Percentiles rank a stretch among this genome's conserved stretches.
phyloP scores from a whole-genome alignment of 139 green algal species.

The Spirogloea muscicola region DNA sequence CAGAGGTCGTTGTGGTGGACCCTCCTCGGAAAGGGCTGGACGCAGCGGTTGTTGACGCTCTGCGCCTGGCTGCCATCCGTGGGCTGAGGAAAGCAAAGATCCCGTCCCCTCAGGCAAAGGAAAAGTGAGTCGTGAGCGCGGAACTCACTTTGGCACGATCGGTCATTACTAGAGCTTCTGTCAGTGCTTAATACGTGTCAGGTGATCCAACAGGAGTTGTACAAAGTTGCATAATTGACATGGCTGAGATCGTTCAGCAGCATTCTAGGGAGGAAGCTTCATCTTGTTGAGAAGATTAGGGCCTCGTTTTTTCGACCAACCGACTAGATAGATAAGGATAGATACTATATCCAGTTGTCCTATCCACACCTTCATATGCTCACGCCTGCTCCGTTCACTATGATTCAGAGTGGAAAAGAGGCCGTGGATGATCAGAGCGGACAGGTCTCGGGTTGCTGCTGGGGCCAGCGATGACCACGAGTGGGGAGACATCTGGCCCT shows the following conservation, averaged over 20 bases:
- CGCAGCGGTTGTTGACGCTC: slow-evolving; percentile 48
- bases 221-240: neutral
- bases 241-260: neutral
- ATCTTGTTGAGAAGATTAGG: neutral
- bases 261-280: neutral
- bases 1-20: slow-evolving; percentile 69
- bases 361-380: neutral
- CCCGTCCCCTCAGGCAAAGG: neutral
- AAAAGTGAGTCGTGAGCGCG: neutral
- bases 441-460: neutral
- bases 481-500: slow-evolving; percentile 10
- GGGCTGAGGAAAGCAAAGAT: neutral
- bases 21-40: slow-evolving; percentile 73
- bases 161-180: neutral
- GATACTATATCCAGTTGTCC: too few species aligned
- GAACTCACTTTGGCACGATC: neutral
- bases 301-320: neutral
- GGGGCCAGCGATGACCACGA: slow-evolving; percentile 4
- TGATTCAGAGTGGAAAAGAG: slow-evolving; percentile 25
- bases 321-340: too few species aligned
- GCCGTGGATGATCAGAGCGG: slow-evolving; percentile 19
- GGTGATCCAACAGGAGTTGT: neutral
- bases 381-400: neutral
- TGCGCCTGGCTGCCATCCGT: slow-evolving; percentile 30
- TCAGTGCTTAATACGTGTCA: neutral